phyloP scores from a whole-genome alignment of 2,329 filamentous ascomycete genomes.

The Verticillium nonalfalfae region DNA sequence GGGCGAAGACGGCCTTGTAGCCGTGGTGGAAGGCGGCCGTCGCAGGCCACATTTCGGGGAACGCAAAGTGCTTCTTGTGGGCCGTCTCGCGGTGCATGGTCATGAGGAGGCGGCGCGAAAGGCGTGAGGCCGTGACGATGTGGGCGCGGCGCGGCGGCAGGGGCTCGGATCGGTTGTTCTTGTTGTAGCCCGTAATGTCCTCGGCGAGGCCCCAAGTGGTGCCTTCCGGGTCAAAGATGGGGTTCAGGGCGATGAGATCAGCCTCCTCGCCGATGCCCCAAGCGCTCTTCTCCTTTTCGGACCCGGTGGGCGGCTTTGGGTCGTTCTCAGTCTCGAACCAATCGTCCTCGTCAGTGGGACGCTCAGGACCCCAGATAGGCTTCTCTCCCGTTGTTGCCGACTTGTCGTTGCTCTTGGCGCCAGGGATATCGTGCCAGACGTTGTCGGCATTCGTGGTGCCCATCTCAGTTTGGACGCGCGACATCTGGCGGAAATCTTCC shows the following conservation, averaged over 20 bases:
- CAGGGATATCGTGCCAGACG: slow-evolving; percentile 52
- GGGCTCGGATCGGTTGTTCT: slow-evolving; percentile 48
- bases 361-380: slow-evolving; percentile 75
- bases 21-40: slow-evolving; percentile 86
- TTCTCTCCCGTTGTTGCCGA: slow-evolving; percentile 10
- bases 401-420: slow-evolving; percentile 14
- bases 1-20: slow-evolving; percentile 84
- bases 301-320: slow-evolving; percentile 61
- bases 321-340: slow-evolving; percentile 70
- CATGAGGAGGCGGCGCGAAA: slow-evolving; percentile 71
- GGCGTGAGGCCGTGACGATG: slow-evolving; percentile 82
- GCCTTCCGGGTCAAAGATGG: slow-evolving; percentile 82
- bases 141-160: slow-evolving; percentile 66
- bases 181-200: slow-evolving; percentile 81
- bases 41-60: slow-evolving; percentile 94
- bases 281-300: slow-evolving; percentile 72
- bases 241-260: slow-evolving; percentile 86
- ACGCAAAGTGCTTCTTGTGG: slow-evolving; percentile 80
- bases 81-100: slow-evolving; percentile 90
- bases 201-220: slow-evolving; percentile 79
- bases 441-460: slow-evolving; percentile 60
- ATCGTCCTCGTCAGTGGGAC: slow-evolving; percentile 61
- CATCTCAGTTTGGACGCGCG: slow-evolving; percentile 68
- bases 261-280: slow-evolving; percentile 92
- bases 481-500: slow-evolving; percentile 75